A percentile compares a stretch with the other conserved stretches of the same genome.
phyloP scores from a whole-genome alignment of 768 basidiomycete species.

The Leucocoprinus birnbaumii region DNA sequence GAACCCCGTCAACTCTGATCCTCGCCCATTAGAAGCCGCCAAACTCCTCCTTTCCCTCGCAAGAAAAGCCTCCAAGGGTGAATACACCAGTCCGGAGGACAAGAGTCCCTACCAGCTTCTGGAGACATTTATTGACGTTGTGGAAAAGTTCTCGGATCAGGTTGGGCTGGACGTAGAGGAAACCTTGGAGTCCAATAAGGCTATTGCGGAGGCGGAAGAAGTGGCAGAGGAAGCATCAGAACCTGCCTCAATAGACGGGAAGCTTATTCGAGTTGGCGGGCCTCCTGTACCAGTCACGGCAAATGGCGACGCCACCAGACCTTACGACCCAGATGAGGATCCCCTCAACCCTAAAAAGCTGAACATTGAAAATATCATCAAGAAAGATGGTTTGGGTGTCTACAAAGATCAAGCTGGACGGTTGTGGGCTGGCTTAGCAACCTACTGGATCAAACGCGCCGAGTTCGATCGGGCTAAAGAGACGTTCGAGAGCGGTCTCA shows the following conservation, averaged over 20 bases:
- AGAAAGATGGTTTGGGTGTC: slow-evolving; percentile 79
- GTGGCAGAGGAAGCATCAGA: slow-evolving; percentile 35
- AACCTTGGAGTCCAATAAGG: slow-evolving; percentile 55
- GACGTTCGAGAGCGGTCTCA: slow-evolving; percentile 87
- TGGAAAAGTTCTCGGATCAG: slow-evolving; percentile 87
- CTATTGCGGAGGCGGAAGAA: slow-evolving; percentile 44
- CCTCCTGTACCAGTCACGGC: slow-evolving; percentile 52
- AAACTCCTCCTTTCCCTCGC: slow-evolving; percentile 86
- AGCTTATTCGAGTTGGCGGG: slow-evolving; percentile 70
- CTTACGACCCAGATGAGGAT: slow-evolving; percentile 84
- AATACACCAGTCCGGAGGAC: slow-evolving; percentile 84
- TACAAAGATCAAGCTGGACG: slow-evolving; percentile 98
- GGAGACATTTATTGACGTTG: slow-evolving; percentile 88
- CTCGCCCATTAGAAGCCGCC: slow-evolving; percentile 89
- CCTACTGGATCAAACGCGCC: slow-evolving; percentile 96
- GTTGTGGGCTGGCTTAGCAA: slow-evolving; percentile 93
- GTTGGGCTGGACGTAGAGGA: slow-evolving; percentile 87
- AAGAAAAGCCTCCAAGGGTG: slow-evolving; percentile 77
- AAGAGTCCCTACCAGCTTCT: slow-evolving; percentile 96
- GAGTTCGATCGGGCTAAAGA: slow-evolving; percentile 90
- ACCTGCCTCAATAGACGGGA: slow-evolving; percentile 42
- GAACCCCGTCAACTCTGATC: slow-evolving; percentile 46
- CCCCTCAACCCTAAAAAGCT: slow-evolving; percentile 65
- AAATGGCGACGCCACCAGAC: slow-evolving; percentile 45
- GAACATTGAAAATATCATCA: slow-evolving; percentile 85